phyloP scores from a whole-genome alignment of 495 filamentous ascomycete genomes.

The Tuber indicum region DNA sequence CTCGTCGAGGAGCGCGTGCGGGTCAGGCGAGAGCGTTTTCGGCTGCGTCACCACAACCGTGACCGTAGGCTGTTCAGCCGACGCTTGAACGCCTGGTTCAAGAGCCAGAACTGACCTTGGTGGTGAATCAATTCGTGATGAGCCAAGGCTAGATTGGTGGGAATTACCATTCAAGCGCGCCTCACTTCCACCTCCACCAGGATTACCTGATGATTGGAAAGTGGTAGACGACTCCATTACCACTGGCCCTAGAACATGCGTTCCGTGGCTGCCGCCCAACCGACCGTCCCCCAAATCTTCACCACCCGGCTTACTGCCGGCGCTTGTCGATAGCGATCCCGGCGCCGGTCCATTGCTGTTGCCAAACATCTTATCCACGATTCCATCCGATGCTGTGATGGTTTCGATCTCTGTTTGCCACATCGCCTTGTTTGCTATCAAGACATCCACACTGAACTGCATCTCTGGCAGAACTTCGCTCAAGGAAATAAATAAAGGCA shows the following conservation, averaged over 20 bases:
- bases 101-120: slow-evolving; percentile 20
- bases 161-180: slow-evolving; percentile 15
- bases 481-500: slow-evolving; percentile 80
- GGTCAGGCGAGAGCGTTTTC: slow-evolving; percentile 15
- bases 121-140: slow-evolving; percentile 28
- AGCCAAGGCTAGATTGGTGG: slow-evolving; percentile 25
- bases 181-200: slow-evolving; percentile 1
- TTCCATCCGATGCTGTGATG: slow-evolving; percentile 20
- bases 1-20: slow-evolving; percentile 31
- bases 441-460: slow-evolving; percentile 72
- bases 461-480: slow-evolving; percentile 76
- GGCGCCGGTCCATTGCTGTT: slow-evolving; percentile 8
- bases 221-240: slow-evolving; percentile 34
- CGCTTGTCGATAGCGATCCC: not conserved
- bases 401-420: slow-evolving; percentile 61
- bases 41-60: slow-evolving; percentile 40
- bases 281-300: slow-evolving; percentile 14
- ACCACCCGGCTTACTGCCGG: not conserved
- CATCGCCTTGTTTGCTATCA: slow-evolving; percentile 61
- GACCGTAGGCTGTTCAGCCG: slow-evolving; percentile 30
- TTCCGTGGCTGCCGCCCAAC: slow-evolving; percentile 25
- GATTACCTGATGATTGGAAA: slow-evolving; percentile 1
- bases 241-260: slow-evolving; percentile 36
- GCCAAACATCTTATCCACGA: slow-evolving; percentile 16
- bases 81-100: slow-evolving; percentile 18